Percentiles rank a stretch among this genome's conserved stretches.
These are phyloP conservation scores for Sergeia podlipaevii DNA, from an alignment of 208 protist genomes.

Conservation along the genomic window DNA sequence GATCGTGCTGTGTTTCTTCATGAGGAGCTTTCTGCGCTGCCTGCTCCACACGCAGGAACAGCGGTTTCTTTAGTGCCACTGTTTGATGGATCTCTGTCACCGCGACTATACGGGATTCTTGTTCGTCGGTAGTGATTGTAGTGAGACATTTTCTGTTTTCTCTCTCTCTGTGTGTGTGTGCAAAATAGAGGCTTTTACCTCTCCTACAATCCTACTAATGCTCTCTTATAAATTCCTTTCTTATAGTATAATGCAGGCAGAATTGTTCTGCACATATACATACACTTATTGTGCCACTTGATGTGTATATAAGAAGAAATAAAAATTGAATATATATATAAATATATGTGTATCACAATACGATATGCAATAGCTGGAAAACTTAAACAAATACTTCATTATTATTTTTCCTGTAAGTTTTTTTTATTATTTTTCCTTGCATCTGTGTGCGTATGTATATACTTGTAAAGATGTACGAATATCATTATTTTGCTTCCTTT, in stretches of 20 bases:
- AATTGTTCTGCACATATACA: no score
- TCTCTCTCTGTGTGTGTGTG: no score
- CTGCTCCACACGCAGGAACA: conserved; percentile 12
- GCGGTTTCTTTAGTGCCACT: conserved; percentile 82
- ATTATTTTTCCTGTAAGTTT: conserved; percentile 3
- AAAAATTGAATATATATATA: neutral
- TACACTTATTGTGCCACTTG: no score
- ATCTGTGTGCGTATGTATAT: no score
- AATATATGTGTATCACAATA: no score
- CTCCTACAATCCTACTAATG: no score
- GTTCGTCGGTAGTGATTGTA: conserved; percentile 33
- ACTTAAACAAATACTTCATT: neutral
- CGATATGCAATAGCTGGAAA: no score
- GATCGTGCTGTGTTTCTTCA: conserved; percentile 77
- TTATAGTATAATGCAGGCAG: no score
- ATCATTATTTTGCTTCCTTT: neutral
- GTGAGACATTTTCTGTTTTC: no score
- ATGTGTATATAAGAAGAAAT: neutral
- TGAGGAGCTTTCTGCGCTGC: conserved; percentile 20
- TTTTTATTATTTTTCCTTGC: conserved; percentile 10
- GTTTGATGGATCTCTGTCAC: conserved; percentile 79
- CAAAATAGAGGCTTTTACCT: no score
- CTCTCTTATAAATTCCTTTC: no score
- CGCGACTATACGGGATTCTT: conserved; percentile 81
- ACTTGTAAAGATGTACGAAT: no score